phyloP scores from a whole-genome alignment of 176 grass and related monocot species.

The Carex myosuroides region DNA sequence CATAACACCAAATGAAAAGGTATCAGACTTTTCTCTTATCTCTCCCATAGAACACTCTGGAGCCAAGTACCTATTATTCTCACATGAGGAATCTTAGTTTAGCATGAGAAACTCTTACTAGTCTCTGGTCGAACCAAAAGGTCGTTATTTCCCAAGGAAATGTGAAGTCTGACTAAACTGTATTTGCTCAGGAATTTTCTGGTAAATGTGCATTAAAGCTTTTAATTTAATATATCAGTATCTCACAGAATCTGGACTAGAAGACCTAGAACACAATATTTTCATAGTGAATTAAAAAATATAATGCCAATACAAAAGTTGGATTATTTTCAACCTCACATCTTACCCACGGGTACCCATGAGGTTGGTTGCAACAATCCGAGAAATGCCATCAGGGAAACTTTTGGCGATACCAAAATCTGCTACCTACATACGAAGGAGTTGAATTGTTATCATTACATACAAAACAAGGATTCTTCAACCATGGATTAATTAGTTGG shows the following conservation, averaged over 20 bases:
- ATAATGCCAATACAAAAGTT: background rate
- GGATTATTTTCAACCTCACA: background rate
- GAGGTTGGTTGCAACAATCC: background rate
- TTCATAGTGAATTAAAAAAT: background rate
- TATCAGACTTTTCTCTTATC: slow-evolving; percentile 47
- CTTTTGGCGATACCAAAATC: slow-evolving; percentile 17
- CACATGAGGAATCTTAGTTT: background rate
- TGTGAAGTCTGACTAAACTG: background rate
- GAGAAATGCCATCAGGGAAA: background rate
- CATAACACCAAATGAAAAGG: slow-evolving; percentile 56
- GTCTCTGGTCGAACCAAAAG: background rate
- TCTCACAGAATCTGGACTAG: background rate
- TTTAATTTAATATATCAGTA: background rate
- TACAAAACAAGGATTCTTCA: background rate
- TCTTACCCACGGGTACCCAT: slow-evolving; percentile 19
- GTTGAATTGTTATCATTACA: background rate
- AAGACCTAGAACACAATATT: background rate
- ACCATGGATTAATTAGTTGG: background rate
- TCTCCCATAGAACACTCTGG: slow-evolving; percentile 44
- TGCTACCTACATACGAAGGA: background rate
- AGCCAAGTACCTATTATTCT: slow-evolving; percentile 43
- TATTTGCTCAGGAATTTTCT: background rate
- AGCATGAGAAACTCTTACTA: background rate
- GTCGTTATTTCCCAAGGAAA: background rate
- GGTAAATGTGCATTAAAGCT: background rate